Evolutionary conservation across 2,329 filamentous ascomycete genomes (phyloP), one percentile per base, ranked within the genome.

Genomic region (Hypoxylon sp.): DNA sequence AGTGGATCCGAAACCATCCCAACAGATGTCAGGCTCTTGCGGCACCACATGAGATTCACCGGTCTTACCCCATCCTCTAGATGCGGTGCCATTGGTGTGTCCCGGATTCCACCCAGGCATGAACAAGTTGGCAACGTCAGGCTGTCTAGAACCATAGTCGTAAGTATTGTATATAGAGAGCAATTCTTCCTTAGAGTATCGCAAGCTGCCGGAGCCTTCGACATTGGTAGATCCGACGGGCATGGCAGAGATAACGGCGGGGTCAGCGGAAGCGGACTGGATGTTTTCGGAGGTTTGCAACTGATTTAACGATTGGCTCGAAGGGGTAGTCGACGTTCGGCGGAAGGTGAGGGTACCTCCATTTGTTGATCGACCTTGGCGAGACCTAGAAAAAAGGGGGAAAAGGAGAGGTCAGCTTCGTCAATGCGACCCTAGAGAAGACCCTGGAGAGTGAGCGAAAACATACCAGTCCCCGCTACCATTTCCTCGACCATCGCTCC

Each of bases 11-110:
- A 81, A 80, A 51, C 81, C 74, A 67, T 96, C 90, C 94, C 93
- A 99, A 71, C 92, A 97, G 30, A 93, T 83, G 57, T 94, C 91
- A n/a, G 92, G 90, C 32, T 93, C 91, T 65, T 89, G 84, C 51
- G 86, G 86, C 57, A 81, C 77, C 57, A 88, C 84, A 68, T 91
- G 88, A 51, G 81, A 81, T 59, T 97, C 91, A 51, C 83, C 82
- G 61, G 78, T 80, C 70, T 92, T 91, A 41, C 89, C 89, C 91
- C 91, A 96, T 44, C 83, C 81, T 69, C 85, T 73, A 71, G 82
- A 63, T 60, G 76, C 65, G 71, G 79, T 65, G 68, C 87, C 85
- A 62, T 91, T 91, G 29, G 84, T 75, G 40, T 85, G 81, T 51
- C 85, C 82, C 19, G 91, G 90, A 69, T 90, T 87, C 91, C 91